phyloP scores from a whole-genome alignment of 2,329 filamentous ascomycete genomes.

The Exophiala mesophila region DNA sequence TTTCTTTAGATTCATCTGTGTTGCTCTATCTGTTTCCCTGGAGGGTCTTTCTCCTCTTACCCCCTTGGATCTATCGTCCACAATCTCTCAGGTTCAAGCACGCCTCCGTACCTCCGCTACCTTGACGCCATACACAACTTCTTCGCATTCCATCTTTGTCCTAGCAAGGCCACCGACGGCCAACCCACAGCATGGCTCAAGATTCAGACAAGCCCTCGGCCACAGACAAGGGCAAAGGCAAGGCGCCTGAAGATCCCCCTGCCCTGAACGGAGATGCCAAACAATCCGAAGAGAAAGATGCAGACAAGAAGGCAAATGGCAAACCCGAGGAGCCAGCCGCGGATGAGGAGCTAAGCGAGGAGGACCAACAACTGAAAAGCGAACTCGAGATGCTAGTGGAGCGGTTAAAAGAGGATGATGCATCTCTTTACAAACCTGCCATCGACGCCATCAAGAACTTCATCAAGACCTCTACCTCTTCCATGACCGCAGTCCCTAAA shows the following conservation, averaged over 20 bases:
- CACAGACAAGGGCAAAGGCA: conserved; percentile 94
- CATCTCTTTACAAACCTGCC: conserved; percentile 81
- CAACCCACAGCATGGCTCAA: conserved; percentile 68
- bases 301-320: conserved; percentile 66
- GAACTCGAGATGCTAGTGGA: conserved; percentile 98
- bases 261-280: conserved; percentile 54
- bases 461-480: conserved; percentile 98
- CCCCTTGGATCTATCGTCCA: too few species aligned
- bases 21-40: too few species aligned
- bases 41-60: too few species aligned
- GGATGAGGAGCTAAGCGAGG: conserved; percentile 88
- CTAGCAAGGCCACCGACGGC: conserved; percentile 17
- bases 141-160: too few species aligned
- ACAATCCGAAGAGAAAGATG: conserved; percentile 61
- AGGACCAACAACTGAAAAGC: conserved; percentile 96
- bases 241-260: conserved; percentile 67
- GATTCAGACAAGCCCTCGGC: conserved; percentile 80
- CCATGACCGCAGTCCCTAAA: conserved; percentile 98
- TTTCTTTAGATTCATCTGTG: too few species aligned
- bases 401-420: conserved; percentile 85
- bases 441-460: conserved; percentile 95
- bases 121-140: too few species aligned
- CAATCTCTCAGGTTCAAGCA: too few species aligned
- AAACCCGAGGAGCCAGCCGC: conserved; percentile 44
- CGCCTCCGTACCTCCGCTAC: too few species aligned